Evolutionary conservation across 495 filamentous ascomycete species (phyloP).

Genomic region (Trypethelium eluteriae): DNA sequence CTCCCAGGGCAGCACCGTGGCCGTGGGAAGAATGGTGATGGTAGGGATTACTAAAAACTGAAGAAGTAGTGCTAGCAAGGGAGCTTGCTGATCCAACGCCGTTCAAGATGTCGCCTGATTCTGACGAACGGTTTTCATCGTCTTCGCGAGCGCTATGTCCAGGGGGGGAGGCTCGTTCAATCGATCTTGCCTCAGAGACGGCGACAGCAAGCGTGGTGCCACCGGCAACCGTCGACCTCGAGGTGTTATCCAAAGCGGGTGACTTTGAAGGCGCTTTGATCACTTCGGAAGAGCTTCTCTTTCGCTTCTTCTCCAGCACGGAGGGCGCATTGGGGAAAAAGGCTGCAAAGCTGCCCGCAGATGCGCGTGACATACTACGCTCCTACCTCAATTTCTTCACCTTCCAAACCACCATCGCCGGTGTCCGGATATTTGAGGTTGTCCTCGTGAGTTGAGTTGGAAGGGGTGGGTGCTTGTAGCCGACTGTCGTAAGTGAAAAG

Average conservation of each 20-base stretch:
- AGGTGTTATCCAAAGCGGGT: not conserved
- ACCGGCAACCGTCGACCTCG: not conserved
- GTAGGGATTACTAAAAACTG: constrained; percentile 49
- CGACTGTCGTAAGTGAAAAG: constrained; percentile 4
- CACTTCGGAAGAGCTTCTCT: constrained; percentile 14
- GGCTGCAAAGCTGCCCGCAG: constrained; percentile 55
- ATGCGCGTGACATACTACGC: constrained; percentile 34
- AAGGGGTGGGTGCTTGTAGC: not conserved
- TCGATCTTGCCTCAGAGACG: not conserved
- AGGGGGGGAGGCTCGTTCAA: constrained; percentile 18
- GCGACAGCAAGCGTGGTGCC: constrained; percentile 7
- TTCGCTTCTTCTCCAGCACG: constrained; percentile 45
- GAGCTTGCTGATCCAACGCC: constrained; percentile 61
- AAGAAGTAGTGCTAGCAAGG: constrained; percentile 55
- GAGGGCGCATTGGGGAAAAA: constrained; percentile 84
- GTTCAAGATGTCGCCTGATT: constrained; percentile 54
- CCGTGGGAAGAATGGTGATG: constrained; percentile 39
- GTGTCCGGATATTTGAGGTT: not conserved
- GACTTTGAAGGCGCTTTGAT: not conserved
- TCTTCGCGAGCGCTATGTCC: constrained; percentile 23
- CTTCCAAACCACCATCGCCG: constrained; percentile 21
- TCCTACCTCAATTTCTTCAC: constrained; percentile 20
- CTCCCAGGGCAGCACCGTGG: constrained; percentile 42
- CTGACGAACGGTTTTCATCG: constrained; percentile 50
- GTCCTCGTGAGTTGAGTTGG: not conserved